Conservation (phyloP, 2,329 filamentous ascomycete genomes). For the Xylaria multiplex region DNA sequence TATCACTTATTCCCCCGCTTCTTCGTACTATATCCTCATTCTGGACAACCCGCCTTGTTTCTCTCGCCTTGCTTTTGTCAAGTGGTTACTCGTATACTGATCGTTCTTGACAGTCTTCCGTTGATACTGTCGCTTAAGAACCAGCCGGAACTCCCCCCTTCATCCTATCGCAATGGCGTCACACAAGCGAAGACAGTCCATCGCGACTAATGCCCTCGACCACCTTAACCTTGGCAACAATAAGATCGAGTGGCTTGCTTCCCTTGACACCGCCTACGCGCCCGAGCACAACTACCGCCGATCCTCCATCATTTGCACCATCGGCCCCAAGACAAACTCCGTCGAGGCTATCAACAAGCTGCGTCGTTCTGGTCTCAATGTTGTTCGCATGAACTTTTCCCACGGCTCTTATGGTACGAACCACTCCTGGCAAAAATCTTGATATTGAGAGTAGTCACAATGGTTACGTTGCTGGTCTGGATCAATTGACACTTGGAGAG, state of each 20-base stretch:
- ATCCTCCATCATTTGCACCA: constrained; percentile 98
- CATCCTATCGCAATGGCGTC: constrained; percentile 28
- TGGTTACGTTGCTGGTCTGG: neutral
- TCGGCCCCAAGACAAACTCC: constrained; percentile 99
- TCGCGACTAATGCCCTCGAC: constrained; percentile 78
- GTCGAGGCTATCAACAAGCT: constrained; percentile 96
- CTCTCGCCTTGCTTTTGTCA: no score
- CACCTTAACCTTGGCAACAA: constrained; percentile 82
- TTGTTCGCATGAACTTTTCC: constrained; percentile 99
- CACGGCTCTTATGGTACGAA: constrained; percentile 76
- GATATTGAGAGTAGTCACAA: neutral
- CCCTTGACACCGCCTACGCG: constrained; percentile 87
- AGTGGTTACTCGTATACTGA: constrained; percentile 1
- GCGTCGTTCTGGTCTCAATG: constrained; percentile 89
- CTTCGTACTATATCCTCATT: neutral
- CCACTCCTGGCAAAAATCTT: neutral
- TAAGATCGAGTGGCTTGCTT: constrained; percentile 72
- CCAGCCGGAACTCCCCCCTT: neutral
- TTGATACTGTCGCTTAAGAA: neutral
- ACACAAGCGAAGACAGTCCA: constrained; percentile 41
- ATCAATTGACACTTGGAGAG: neutral
- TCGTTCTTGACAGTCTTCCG: neutral
- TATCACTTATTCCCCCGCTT: neutral
- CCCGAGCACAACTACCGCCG: constrained; percentile 92
- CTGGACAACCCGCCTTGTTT: no score